Conservation (phyloP, 2,329 filamentous ascomycete genomes). For the Venturia effusa region DNA sequence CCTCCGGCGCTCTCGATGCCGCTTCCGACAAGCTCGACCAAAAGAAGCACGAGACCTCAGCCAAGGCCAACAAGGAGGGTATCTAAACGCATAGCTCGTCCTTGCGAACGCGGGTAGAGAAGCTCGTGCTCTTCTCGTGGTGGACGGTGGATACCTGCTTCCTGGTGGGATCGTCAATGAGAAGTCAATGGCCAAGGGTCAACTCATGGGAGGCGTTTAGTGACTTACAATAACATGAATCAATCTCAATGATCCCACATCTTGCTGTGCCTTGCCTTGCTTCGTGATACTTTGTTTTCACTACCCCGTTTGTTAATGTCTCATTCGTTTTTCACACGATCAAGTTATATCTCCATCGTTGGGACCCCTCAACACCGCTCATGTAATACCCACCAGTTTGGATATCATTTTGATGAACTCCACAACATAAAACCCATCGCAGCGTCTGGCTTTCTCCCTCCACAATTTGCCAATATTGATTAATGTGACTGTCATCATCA, state of each 20-base stretch:
- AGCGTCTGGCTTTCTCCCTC: too few relatives aligned
- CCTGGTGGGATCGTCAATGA: neutral
- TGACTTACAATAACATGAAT: neutral
- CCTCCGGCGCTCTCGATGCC: conserved; percentile 41
- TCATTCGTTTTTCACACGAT: too few relatives aligned
- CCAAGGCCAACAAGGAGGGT: conserved; percentile 37
- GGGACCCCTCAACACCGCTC: too few relatives aligned
- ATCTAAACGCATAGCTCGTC: conserved; percentile 10
- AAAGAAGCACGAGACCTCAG: conserved; percentile 38
- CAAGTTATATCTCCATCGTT: too few relatives aligned
- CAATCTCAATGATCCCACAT: neutral
- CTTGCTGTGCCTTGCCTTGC: neutral
- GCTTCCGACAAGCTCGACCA: conserved; percentile 43
- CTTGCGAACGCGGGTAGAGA: neutral
- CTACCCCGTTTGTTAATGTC: too few relatives aligned
- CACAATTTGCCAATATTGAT: too few relatives aligned
- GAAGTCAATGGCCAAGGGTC: neutral
- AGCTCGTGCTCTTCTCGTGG: neutral
- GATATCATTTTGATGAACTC: too few relatives aligned
- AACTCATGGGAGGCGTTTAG: neutral
- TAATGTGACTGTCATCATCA: too few relatives aligned
- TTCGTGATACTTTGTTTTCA: too few relatives aligned
- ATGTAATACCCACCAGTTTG: too few relatives aligned
- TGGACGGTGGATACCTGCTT: neutral
- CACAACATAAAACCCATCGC: too few relatives aligned